Percentiles rank a stretch among this genome's conserved stretches.
phyloP scores from a whole-genome alignment of 176 grass and related monocot genomes.

The Cenchrus americanus region DNA sequence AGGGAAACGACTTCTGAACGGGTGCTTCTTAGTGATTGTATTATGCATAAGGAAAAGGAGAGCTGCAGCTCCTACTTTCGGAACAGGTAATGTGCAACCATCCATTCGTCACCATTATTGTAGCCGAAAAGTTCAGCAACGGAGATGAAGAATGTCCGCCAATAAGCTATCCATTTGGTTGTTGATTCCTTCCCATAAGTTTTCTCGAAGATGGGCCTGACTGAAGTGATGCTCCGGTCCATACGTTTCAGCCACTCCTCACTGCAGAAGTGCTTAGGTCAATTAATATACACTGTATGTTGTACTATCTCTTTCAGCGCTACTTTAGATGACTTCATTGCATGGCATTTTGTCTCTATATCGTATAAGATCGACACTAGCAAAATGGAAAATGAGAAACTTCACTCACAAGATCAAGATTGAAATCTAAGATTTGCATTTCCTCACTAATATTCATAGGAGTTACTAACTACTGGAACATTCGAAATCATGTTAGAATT shows the following conservation, averaged over 20 bases:
- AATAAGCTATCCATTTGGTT: constrained; percentile 91
- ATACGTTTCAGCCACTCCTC: constrained; percentile 95
- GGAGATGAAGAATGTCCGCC: constrained; percentile 91
- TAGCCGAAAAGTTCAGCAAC: constrained; percentile 90
- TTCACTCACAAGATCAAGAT: not conserved
- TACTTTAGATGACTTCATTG: not conserved
- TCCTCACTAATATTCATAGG: not conserved
- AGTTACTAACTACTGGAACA: not conserved
- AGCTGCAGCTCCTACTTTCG: constrained; percentile 56
- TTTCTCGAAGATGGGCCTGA: constrained; percentile 83
- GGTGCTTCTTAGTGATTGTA: not conserved
- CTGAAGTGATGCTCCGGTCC: constrained; percentile 60
- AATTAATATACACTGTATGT: not conserved
- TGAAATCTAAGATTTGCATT: constrained; percentile 1
- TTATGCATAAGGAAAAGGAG: not conserved
- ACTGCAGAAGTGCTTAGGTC: constrained; percentile 44
- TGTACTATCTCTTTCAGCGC: not conserved
- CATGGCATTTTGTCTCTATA: not conserved
- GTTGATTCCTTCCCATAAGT: constrained; percentile 84
- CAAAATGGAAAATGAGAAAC: constrained; percentile 8
- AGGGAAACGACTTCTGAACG: not conserved
- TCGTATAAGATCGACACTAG: not conserved
- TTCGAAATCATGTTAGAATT: not conserved
- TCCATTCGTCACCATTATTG: constrained; percentile 96
- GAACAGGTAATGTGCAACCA: constrained; percentile 81